Evolutionary conservation across 192 early-diverging fungal genomes (phyloP).

Genomic region (Pilobolus umbonatus): DNA sequence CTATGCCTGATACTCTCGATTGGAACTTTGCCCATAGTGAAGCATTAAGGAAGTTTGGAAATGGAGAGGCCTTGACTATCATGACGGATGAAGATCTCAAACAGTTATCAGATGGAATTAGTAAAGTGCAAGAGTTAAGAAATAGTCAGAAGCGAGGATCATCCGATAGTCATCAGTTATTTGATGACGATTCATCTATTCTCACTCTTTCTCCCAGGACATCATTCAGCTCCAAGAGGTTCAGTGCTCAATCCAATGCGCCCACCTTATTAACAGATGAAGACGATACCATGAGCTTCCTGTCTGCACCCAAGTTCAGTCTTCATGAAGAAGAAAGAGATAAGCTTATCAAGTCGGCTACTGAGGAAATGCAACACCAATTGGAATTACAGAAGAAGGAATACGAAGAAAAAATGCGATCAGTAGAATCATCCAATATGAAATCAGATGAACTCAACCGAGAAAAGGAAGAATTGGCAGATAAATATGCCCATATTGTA

Average conservation of each 20-base stretch:
- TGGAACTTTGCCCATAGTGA: constrained; percentile 75
- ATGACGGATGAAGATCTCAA: constrained; percentile 52
- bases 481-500: constrained; percentile 38
- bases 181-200: constrained; percentile 12
- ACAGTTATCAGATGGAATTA: constrained; percentile 48
- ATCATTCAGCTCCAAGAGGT: constrained; percentile 7
- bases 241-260: not conserved
- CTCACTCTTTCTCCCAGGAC: constrained; percentile 8
- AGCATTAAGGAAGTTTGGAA: constrained; percentile 43
- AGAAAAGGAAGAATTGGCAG: constrained; percentile 16
- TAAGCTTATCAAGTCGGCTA: constrained; percentile 36
- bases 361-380: constrained; percentile 49
- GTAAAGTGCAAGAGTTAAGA: constrained; percentile 40
- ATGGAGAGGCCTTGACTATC: constrained; percentile 37
- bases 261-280: constrained; percentile 1
- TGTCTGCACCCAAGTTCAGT: constrained; percentile 3
- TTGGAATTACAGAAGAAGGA: constrained; percentile 44
- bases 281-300: not conserved
- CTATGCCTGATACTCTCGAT: constrained; percentile 49
- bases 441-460: constrained; percentile 32
- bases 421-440: constrained; percentile 37
- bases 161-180: constrained; percentile 30
- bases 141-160: constrained; percentile 36
- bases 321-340: constrained; percentile 17
- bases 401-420: constrained; percentile 47